Evolutionary conservation across 148 eudicot species (phyloP).

Genomic region (Selenicereus undatus): DNA sequence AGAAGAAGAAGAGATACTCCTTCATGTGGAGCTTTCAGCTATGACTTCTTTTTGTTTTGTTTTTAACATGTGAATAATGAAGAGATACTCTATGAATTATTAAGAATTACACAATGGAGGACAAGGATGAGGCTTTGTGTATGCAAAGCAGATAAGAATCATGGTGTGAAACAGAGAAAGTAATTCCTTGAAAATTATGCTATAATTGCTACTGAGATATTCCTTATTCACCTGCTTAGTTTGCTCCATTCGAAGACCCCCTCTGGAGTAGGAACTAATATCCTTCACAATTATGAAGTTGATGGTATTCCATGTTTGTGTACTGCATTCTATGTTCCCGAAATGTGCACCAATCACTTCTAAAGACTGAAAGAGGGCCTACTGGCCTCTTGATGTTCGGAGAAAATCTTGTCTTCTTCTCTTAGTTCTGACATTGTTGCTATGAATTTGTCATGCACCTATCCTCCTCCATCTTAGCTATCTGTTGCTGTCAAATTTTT

Average conservation of each 20-base stretch:
- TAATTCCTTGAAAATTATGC: neutral
- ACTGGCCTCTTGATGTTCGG: too few species aligned
- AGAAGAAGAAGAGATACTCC: neutral
- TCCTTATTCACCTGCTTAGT: neutral
- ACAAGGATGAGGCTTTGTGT: neutral
- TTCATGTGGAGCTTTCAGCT: neutral
- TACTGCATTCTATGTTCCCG: neutral
- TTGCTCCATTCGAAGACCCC: neutral
- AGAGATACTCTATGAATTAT: neutral
- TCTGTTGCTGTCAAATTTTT: too few species aligned
- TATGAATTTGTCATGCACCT: neutral
- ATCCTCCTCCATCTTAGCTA: neutral
- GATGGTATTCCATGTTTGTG: neutral
- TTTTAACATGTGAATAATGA: neutral
- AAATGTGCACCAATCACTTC: neutral
- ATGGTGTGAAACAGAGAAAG: neutral
- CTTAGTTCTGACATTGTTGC: neutral
- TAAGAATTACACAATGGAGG: neutral
- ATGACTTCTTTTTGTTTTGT: neutral
- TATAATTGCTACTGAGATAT: neutral
- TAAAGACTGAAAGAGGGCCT: neutral
- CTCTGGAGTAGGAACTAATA: neutral
- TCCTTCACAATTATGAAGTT: neutral
- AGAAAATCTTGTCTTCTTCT: too few species aligned
- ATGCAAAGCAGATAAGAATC: neutral